A percentile compares a stretch with the other conserved stretches of the same genome.
Evolutionary conservation across 345 rosid genomes (phyloP).

Genomic region (Chamaenerion angustifolium): DNA sequence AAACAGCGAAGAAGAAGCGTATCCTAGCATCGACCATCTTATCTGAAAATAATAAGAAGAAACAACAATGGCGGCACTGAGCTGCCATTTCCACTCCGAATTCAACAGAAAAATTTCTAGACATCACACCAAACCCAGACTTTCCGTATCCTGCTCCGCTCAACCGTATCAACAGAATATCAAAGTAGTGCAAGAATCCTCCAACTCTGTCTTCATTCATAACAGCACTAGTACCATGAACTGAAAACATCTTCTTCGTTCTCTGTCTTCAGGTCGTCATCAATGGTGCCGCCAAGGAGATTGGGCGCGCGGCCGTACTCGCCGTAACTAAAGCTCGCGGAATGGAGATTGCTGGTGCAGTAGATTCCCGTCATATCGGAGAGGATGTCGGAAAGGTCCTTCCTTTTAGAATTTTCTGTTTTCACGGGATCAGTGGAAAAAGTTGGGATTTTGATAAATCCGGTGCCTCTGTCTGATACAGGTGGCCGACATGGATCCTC

Average conservation of each 20-base stretch:
- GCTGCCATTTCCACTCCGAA: constrained; percentile 30
- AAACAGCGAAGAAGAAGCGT: not conserved
- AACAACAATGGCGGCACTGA: constrained; percentile 43
- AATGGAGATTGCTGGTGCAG: constrained; percentile 89
- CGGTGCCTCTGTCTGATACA: constrained; percentile 6
- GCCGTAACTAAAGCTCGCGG: constrained; percentile 86
- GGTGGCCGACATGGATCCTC: constrained; percentile 78
- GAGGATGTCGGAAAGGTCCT: constrained; percentile 76
- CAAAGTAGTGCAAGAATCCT: constrained; percentile 29
- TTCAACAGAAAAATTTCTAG: constrained; percentile 4
- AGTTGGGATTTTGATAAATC: not conserved
- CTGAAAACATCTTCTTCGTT: not conserved
- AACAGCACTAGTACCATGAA: no score
- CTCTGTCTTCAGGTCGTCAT: constrained; percentile 38
- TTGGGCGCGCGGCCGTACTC: constrained; percentile 78
- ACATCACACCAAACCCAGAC: constrained; percentile 19
- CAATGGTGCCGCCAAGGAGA: constrained; percentile 91
- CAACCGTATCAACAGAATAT: constrained; percentile 70
- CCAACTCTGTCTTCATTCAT: not conserved
- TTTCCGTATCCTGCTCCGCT: constrained; percentile 43
- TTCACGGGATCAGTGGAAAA: not conserved
- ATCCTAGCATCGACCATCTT: no score
- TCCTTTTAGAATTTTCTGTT: not conserved
- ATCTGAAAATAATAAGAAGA: no score
- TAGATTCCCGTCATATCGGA: constrained; percentile 62